Evolutionary conservation across 2,329 filamentous ascomycete species (phyloP), one percentile per base, ranked within the genome.

Genomic region (Aspergillus sp.): DNA sequence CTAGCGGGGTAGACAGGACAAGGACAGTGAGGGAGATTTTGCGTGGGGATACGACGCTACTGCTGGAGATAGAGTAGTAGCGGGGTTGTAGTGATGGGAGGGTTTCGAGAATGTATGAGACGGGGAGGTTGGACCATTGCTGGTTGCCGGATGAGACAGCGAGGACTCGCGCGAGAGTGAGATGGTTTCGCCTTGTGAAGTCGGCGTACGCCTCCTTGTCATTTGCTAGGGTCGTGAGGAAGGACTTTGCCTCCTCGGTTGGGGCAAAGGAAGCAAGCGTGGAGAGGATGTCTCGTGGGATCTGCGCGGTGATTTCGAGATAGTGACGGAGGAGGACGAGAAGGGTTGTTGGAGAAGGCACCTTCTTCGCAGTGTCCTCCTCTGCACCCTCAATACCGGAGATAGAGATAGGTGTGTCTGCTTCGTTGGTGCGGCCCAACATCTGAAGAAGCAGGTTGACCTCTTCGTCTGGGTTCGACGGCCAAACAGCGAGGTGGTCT

Each of bases 51-150:
- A 71, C 61, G 1, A 69, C 62, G 36, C 66, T 69, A 48, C 67
- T 70, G 2, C 93, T 96, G 2, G 93, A 96, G 74, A 97, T 96
- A 50, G 93, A 97, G 80, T 96, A 97, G 82, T 96, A 96, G 48
- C 92, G 89, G 17, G 93, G 91, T 73, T 96, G 91, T 55, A 96
- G 85, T 80, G 95, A 95, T 74, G 85, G 89, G 54, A 96, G 74
- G 58, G 90, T 89, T 78, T 97, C 93, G 63, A 96, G 89, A 68
- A 96, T 87, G 67, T 91, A 87, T 6, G 92, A 93, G 75, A 96
- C 96, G 13, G 93, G 92, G 48, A 96, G 84, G 50, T 85, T 86
- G 50, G 83, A 79, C 91, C 92, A 96, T 62, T 83, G 32, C 34
- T 48, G 20, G 12, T 13, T 17, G 15, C 26, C 7, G 15, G 48